Base-by-base conservation (phyloP, 2,329 filamentous ascomycete genomes). In the Stylonectria norvegica region DNA sequence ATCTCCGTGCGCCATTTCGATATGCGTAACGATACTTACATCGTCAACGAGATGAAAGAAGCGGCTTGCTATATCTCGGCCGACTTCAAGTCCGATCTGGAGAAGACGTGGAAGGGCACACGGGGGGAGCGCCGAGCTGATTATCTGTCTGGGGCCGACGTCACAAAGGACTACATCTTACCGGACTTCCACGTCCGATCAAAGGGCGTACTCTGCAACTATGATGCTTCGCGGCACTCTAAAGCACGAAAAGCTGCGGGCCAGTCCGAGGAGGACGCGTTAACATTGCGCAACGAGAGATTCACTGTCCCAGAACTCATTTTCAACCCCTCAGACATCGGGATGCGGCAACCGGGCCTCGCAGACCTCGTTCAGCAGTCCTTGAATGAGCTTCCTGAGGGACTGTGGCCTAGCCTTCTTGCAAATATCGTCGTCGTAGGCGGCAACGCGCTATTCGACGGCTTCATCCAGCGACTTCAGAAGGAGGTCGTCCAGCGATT, bases 21-120 rank as follows among this genome's bases (percentile, higher is more conserved):
- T 61, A 90, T 98, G 81, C 82, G 93, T 47, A 90, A 95, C 62
- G 93, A 98, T 56, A 85, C 86, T 1, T 84, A 94, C 62, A 84
- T 97, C 36, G 89, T 96, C 61, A 95, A 95, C 57, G 87, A 96
- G 63, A 90, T 97, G 65, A 98, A 98, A 60, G 93, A 98, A 61
- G 76, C 84, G 4, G 82, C 86, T 1, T 95, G 88, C 60, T 97
- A 86, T 55, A 82, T 96, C 9, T 85, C 86, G 3, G 69, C 78
- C 1, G 81, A 94, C 58, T 96, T 97, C 63, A 70, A 73, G 18
- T 58, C 63, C 5, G 88, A 96, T 53, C 76, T 98, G 23, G 90
- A 97, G 48, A 76, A 75, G 49, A 84, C 83, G 0, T 95, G 89
- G 89, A 93, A 89, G 62, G 86, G 84, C 5, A 81, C 85, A 2